A percentile compares a stretch with the other conserved stretches of the same genome.
Evolutionary conservation across 176 grass and related monocot species (phyloP).

Genomic region (Carex pumila): DNA sequence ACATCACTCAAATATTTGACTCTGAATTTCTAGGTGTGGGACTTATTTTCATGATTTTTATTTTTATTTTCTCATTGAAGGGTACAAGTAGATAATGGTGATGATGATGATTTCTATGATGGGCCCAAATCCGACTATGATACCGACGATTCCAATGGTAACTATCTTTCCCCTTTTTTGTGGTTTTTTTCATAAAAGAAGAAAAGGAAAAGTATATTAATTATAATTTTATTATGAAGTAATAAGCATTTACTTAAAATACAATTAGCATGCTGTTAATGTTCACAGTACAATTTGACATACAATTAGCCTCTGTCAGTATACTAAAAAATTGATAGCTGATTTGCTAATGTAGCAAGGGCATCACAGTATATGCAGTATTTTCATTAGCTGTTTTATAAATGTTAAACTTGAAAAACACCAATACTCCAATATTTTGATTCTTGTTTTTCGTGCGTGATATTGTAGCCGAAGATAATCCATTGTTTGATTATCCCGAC

Average conservation of each 20-base stretch:
- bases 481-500: slow-evolving; percentile 74
- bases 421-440: neutral
- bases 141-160: slow-evolving; percentile 97
- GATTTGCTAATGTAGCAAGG: neutral
- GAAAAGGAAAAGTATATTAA: neutral
- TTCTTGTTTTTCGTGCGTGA: neutral
- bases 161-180: neutral
- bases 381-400: neutral
- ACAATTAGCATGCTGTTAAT: neutral
- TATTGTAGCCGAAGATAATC: slow-evolving; percentile 69
- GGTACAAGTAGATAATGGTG: slow-evolving; percentile 54
- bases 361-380: neutral
- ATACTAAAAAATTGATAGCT: neutral
- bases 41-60: neutral
- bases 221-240: neutral
- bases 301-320: neutral
- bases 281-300: neutral
- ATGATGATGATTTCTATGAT: slow-evolving; percentile 49
- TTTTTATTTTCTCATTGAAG: slow-evolving; percentile 26
- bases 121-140: slow-evolving; percentile 49
- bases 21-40: neutral
- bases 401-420: neutral
- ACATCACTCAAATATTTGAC: neutral
- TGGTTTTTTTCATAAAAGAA: neutral
- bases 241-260: neutral